Conservation (phyloP, 2,329 filamentous ascomycete genomes). For the Stagonosporopsis vannaccii region DNA sequence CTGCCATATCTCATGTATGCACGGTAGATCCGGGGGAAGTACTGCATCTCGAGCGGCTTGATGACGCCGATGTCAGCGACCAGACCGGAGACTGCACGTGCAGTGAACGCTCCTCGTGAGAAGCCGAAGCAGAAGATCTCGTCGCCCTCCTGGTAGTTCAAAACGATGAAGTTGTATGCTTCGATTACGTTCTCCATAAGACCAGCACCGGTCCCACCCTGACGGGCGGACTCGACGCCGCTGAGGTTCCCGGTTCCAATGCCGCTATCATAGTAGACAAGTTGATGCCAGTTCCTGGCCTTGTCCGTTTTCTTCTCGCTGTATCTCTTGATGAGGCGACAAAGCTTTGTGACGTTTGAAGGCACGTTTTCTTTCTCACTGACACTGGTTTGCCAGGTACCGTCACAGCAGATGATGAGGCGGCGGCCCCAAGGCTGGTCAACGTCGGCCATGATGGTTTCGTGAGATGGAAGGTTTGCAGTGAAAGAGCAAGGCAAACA, state of each 20-base stretch:
- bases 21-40: conserved; percentile 54
- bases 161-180: conserved; percentile 59
- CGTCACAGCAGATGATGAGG: conserved; percentile 48
- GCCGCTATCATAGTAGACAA: conserved; percentile 48
- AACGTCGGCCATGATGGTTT: conserved; percentile 1
- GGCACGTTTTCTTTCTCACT: conserved; percentile 41
- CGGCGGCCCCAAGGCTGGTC: conserved; percentile 41
- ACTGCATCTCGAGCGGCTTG: conserved; percentile 53
- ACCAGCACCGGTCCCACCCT: conserved; percentile 54
- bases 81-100: conserved; percentile 51
- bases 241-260: conserved; percentile 45
- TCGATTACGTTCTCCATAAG: conserved; percentile 58
- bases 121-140: conserved; percentile 58
- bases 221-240: conserved; percentile 32
- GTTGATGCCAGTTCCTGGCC: conserved; percentile 42
- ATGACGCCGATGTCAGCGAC: conserved; percentile 57
- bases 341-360: conserved; percentile 48
- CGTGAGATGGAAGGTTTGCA: not conserved
- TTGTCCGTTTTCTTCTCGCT: conserved; percentile 33
- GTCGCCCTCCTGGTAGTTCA: conserved; percentile 59
- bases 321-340: conserved; percentile 41
- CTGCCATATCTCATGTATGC: conserved; percentile 33
- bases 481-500: not conserved
- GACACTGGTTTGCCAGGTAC: conserved; percentile 48
- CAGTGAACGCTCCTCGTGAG: conserved; percentile 57